A percentile compares a stretch with the other conserved stretches of the same genome.
Conservation (phyloP, 139 green algal species). For the Micractinium sp. region DNA sequence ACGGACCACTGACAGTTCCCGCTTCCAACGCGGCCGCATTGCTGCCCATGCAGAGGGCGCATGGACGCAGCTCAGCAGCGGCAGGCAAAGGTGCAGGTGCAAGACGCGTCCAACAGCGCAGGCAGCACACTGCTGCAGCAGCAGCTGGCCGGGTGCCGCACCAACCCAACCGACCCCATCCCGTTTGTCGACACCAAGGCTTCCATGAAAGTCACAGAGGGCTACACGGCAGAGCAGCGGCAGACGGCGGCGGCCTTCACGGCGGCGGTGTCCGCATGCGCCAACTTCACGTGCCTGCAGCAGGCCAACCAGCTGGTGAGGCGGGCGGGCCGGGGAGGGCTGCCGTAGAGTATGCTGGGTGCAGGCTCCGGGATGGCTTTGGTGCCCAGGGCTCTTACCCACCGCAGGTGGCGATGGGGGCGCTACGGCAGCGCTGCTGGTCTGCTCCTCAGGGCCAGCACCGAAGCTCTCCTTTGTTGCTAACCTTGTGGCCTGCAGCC, state of each 20-base stretch:
- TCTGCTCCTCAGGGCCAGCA: too few relatives aligned
- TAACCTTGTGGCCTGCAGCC: neutral
- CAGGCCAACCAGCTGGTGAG: conserved; percentile 32
- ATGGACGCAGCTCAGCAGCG: neutral
- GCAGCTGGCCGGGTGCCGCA: conserved; percentile 33
- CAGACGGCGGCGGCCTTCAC: conserved; percentile 8
- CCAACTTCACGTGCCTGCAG: conserved; percentile 22
- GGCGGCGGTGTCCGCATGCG: neutral
- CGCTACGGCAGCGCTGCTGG: too few relatives aligned
- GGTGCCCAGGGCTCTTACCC: neutral
- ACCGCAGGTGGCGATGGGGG: too few relatives aligned
- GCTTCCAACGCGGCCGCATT: too few relatives aligned
- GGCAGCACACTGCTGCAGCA: neutral
- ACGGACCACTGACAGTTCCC: too few relatives aligned
- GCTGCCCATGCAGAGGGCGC: neutral
- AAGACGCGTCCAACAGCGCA: neutral
- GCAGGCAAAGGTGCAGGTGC: neutral
- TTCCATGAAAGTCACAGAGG: neutral
- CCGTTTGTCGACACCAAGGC: conserved; percentile 1
- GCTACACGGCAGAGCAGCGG: neutral
- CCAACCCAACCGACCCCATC: neutral
- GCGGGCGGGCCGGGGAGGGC: neutral
- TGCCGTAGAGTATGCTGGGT: too few relatives aligned
- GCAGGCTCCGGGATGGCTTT: neutral
- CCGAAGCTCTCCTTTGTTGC: too few relatives aligned